phyloP scores from a whole-genome alignment of 176 grass and related monocot species.

The Lolium multiflorum region DNA sequence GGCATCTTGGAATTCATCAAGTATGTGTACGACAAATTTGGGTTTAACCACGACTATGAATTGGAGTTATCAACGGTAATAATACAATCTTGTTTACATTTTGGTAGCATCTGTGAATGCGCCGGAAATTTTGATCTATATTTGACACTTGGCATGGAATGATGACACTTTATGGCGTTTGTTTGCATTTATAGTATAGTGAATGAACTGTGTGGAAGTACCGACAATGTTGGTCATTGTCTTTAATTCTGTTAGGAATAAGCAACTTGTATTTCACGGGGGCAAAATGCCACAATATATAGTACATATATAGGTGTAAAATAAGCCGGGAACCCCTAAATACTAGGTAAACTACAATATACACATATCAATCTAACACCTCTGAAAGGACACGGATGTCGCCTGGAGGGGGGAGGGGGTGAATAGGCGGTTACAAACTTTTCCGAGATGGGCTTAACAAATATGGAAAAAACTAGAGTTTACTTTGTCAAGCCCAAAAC shows the following conservation, averaged over 20 bases:
- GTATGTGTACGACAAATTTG: slow-evolving; percentile 86
- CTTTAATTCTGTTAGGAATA: background rate
- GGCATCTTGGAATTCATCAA: slow-evolving; percentile 82
- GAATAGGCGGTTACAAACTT: too few relatives aligned
- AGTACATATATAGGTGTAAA: too few relatives aligned
- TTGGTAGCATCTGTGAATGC: background rate
- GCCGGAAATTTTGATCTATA: background rate
- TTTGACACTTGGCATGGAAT: slow-evolving; percentile 28
- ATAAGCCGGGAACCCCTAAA: too few relatives aligned
- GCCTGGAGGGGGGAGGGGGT: too few relatives aligned
- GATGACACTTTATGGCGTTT: background rate
- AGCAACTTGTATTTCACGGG: too few relatives aligned
- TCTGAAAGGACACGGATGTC: too few relatives aligned
- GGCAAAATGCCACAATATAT: too few relatives aligned
- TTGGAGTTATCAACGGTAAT: slow-evolving; percentile 94
- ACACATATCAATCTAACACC: too few relatives aligned
- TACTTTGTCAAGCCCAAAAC: too few relatives aligned
- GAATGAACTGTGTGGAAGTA: background rate
- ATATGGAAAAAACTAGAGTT: too few relatives aligned
- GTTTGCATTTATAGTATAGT: slow-evolving; percentile 12
- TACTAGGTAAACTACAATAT: too few relatives aligned
- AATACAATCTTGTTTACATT: background rate
- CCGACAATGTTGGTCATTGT: background rate
- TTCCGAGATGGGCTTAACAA: too few relatives aligned
- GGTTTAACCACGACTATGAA: slow-evolving; percentile 77